These are phyloP conservation scores for Gentiana straminea DNA, from an alignment of 257 asterid genomes.

Conservation along the genomic window DNA sequence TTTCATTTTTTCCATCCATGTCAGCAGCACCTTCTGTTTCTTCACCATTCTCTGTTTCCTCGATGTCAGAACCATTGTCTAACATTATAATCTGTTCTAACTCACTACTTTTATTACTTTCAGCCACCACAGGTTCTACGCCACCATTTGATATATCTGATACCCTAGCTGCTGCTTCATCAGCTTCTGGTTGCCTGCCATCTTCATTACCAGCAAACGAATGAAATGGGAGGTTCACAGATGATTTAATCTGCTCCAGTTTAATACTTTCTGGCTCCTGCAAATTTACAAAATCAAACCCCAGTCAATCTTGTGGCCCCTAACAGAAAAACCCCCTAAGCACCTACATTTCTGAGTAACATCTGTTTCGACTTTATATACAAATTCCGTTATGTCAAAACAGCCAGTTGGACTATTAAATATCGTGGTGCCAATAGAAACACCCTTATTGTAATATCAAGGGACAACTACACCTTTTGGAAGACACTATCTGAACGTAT, in stretches of 20 bases:
- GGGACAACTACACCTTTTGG: background rate
- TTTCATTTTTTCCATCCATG: constrained; percentile 10
- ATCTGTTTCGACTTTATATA: background rate
- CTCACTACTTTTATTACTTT: constrained; percentile 14
- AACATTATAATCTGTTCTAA: constrained; percentile 46
- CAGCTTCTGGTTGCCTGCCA: constrained; percentile 14
- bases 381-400: no score
- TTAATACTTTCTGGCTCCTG: constrained; percentile 47
- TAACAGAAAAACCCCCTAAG: background rate
- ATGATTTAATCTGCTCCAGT: constrained; percentile 70
- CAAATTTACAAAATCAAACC: constrained; percentile 3
- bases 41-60: constrained; percentile 25
- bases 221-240: constrained; percentile 67
- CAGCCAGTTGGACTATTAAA: background rate
- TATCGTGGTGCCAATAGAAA: no score
- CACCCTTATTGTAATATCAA: background rate
- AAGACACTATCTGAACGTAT: background rate
- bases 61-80: constrained; percentile 40
- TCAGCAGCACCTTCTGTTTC: constrained; percentile 15
- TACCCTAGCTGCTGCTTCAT: constrained; percentile 16
- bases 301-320: background rate
- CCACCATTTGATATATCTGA: constrained; percentile 12
- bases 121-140: constrained; percentile 10
- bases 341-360: no score
- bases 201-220: constrained; percentile 38